Percentiles rank a stretch among this genome's conserved stretches.
These are phyloP conservation scores for Lactifluus rugatus DNA, from an alignment of 768 basidiomycete species.

Conservation along the genomic window DNA sequence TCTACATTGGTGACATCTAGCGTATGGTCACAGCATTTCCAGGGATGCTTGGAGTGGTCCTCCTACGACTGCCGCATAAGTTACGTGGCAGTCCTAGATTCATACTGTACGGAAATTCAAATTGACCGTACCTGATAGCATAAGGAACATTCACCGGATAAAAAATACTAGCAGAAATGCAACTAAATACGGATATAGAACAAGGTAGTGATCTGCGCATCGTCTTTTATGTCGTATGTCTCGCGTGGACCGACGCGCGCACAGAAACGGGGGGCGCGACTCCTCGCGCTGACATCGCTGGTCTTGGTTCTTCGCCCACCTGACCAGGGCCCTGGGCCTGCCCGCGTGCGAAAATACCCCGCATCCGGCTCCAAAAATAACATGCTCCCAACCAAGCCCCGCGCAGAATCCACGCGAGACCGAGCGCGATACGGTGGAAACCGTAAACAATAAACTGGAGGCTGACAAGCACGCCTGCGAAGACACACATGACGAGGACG, in stretches of 20 bases:
- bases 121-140: background rate
- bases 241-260: background rate
- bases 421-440: conserved; percentile 4
- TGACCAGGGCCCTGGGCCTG: background rate
- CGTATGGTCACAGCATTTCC: no score
- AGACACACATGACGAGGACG: conserved; percentile 47
- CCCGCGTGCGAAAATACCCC: background rate
- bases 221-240: background rate
- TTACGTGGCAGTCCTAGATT: no score
- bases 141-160: background rate
- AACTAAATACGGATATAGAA: background rate
- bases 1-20: no score
- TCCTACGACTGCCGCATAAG: no score
- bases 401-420: conserved; percentile 8
- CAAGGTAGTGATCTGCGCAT: no score
- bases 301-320: background rate
- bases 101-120: no score
- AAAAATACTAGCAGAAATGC: background rate
- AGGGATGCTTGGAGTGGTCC: no score
- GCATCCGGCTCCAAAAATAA: background rate
- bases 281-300: no score
- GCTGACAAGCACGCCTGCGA: conserved; percentile 48
- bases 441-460: conserved; percentile 51
- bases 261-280: background rate
- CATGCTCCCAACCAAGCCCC: background rate